A percentile compares a stretch with the other conserved stretches of the same genome.
Evolutionary conservation across 2,329 filamentous ascomycete species (phyloP).

Genomic region (Magnaporthiopsis incrustans): DNA sequence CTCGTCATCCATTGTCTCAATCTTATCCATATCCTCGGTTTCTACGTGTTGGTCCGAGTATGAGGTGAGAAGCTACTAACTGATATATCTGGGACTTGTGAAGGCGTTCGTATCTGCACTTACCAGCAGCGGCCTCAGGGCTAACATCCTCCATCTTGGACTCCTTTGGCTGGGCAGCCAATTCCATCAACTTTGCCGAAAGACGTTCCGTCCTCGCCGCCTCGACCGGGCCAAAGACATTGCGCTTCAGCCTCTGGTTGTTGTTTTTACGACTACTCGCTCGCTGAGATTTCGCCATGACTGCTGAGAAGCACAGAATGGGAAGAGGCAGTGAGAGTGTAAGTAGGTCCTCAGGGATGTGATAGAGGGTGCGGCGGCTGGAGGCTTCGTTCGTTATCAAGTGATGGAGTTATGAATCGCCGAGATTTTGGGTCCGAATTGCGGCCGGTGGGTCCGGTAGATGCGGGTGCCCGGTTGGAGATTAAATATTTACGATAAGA

Average conservation of each 20-base stretch:
- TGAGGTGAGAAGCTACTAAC: neutral
- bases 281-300: constrained; percentile 82
- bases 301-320: neutral
- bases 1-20: constrained; percentile 5
- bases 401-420: no score
- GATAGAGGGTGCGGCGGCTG: neutral
- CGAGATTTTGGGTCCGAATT: neutral
- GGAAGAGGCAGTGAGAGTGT: neutral
- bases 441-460: no score
- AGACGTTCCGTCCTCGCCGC: constrained; percentile 72
- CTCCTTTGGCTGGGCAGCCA: constrained; percentile 65
- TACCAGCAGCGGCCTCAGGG: neutral
- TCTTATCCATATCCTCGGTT: neutral
- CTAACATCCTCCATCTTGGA: constrained; percentile 24
- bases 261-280: constrained; percentile 76
- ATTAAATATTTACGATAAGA: neutral
- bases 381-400: neutral
- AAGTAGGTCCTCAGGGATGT: neutral
- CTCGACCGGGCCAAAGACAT: constrained; percentile 79
- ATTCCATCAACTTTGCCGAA: constrained; percentile 74
- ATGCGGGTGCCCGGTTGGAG: no score
- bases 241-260: constrained; percentile 68
- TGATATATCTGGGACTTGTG: neutral
- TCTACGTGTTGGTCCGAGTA: neutral
- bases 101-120: neutral